phyloP scores from a whole-genome alignment of 176 grass and related monocot genomes.

The Lolium rigidum region DNA sequence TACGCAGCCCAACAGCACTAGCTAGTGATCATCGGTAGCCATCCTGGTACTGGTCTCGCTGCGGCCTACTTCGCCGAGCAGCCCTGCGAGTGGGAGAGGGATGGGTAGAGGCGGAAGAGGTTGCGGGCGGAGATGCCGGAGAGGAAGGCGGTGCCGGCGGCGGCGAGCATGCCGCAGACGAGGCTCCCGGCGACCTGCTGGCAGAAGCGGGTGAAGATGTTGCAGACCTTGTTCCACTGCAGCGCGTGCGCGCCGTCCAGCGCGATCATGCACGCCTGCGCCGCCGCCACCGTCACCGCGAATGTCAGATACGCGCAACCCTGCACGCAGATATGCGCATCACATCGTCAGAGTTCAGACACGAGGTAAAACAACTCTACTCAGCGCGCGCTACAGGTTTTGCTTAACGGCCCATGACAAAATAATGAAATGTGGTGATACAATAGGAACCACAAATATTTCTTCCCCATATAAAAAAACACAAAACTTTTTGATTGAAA shows the following conservation, averaged over 20 bases:
- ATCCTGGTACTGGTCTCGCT: background rate
- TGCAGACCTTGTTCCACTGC: conserved; percentile 93
- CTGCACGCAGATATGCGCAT: background rate
- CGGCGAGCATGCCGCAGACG: conserved; percentile 49
- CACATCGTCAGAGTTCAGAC: background rate
- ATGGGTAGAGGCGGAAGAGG: conserved; percentile 70
- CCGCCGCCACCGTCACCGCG: conserved; percentile 63
- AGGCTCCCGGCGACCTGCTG: conserved; percentile 76
- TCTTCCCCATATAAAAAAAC: background rate
- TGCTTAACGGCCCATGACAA: too few relatives aligned
- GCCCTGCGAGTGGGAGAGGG: background rate
- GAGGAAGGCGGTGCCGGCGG: conserved; percentile 49
- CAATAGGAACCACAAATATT: background rate
- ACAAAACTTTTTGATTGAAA: background rate
- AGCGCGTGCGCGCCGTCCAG: conserved; percentile 50
- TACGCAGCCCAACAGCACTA: background rate
- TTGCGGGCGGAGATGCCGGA: conserved; percentile 76
- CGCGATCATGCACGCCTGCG: conserved; percentile 68
- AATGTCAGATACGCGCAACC: conserved; percentile 67
- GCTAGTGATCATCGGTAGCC: background rate
- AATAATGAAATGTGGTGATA: background rate
- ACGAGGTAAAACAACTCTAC: background rate
- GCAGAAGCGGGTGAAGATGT: conserved; percentile 96
- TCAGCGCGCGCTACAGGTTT: background rate
- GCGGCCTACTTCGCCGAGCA: background rate